Percentiles rank a stretch among this genome's conserved stretches.
Evolutionary conservation across 2,329 filamentous ascomycete species (phyloP).

Genomic region (Scedosporium apiospermum): DNA sequence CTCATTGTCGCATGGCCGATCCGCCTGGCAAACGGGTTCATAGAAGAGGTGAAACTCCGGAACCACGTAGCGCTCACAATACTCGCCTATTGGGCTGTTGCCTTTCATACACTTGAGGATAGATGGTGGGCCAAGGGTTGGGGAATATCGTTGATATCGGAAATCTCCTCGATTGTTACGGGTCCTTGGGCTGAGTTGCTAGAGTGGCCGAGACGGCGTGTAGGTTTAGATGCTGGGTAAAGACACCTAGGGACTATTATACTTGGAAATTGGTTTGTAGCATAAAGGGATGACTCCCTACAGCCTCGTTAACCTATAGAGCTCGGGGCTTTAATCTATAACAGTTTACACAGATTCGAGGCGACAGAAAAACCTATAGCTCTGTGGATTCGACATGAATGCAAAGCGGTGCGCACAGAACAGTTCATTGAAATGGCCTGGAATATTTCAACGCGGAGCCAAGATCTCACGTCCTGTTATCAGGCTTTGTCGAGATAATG

Average conservation of each 20-base stretch:
- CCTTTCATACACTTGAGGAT: slow-evolving; percentile 6
- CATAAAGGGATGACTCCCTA: background rate
- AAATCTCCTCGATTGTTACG: slow-evolving; percentile 1
- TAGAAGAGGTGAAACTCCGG: slow-evolving; percentile 3
- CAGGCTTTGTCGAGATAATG: background rate
- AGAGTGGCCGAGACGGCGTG: background rate
- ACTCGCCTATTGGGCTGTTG: slow-evolving; percentile 9
- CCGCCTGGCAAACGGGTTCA: slow-evolving; percentile 6
- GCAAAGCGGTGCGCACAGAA: background rate
- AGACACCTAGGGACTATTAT: background rate
- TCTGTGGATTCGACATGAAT: background rate
- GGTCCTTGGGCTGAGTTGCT: background rate
- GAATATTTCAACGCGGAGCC: background rate
- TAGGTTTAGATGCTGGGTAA: background rate
- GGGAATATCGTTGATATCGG: slow-evolving; percentile 7
- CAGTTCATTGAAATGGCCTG: background rate
- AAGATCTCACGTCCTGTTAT: background rate
- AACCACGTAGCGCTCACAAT: slow-evolving; percentile 8
- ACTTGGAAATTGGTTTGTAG: background rate
- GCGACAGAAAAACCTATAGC: background rate
- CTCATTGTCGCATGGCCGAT: slow-evolving; percentile 10
- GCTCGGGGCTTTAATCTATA: background rate
- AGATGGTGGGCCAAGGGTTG: slow-evolving; percentile 11
- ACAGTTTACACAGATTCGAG: background rate
- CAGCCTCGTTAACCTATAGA: background rate